Conservation (phyloP, 257 asterid species). For the Oldenlandia corymbosa region DNA sequence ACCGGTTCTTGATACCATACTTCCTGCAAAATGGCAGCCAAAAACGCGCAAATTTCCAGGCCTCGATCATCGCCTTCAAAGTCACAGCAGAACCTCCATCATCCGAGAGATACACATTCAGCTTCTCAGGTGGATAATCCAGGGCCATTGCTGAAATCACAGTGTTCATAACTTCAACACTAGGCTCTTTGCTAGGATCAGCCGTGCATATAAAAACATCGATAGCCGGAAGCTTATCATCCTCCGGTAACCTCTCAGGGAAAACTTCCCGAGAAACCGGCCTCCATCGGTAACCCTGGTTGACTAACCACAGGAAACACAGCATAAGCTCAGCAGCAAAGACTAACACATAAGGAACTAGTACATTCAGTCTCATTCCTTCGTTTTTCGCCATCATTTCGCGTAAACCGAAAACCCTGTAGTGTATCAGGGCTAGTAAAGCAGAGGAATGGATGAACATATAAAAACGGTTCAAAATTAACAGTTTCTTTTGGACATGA, state of each 20-base stretch:
- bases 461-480: slow-evolving; percentile 35
- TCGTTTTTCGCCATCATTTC: neutral
- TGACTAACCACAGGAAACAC: slow-evolving; percentile 50
- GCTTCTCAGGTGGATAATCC: slow-evolving; percentile 56
- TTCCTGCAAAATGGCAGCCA: slow-evolving; percentile 67
- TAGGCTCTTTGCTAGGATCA: slow-evolving; percentile 54
- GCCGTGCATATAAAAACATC: slow-evolving; percentile 67
- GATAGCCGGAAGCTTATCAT: slow-evolving; percentile 36
- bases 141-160: slow-evolving; percentile 66
- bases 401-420: slow-evolving; percentile 28
- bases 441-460: slow-evolving; percentile 33
- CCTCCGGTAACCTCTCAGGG: slow-evolving; percentile 37
- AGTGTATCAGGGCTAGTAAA: slow-evolving; percentile 32
- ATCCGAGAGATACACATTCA: slow-evolving; percentile 53
- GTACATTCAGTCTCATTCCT: slow-evolving; percentile 7
- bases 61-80: slow-evolving; percentile 28
- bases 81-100: slow-evolving; percentile 51
- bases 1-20: slow-evolving; percentile 34
- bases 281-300: slow-evolving; percentile 38
- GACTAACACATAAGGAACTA: slow-evolving; percentile 25
- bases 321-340: slow-evolving; percentile 31
- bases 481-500: slow-evolving; percentile 21
- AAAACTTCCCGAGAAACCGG: slow-evolving; percentile 37
- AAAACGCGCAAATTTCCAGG: slow-evolving; percentile 33
- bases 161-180: slow-evolving; percentile 61